Evolutionary conservation across 257 asterid species (phyloP).

Genomic region (Ocimum tenuiflorum): DNA sequence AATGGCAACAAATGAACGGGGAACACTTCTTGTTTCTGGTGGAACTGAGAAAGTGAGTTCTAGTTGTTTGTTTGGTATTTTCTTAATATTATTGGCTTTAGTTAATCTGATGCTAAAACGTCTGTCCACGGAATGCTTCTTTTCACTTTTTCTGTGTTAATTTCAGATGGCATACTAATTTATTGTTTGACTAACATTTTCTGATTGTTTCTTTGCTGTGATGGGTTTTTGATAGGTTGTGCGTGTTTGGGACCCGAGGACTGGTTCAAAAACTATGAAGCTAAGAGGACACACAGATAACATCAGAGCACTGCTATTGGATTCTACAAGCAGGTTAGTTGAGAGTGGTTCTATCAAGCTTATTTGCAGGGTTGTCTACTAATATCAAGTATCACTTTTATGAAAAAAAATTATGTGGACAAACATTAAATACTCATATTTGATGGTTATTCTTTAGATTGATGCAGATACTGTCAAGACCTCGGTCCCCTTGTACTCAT

Average conservation of each 20-base stretch:
- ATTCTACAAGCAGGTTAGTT: slow-evolving; percentile 89
- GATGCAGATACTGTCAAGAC: too few species aligned
- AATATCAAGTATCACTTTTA: background rate
- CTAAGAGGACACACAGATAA: slow-evolving; percentile 97
- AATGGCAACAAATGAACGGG: slow-evolving; percentile 76
- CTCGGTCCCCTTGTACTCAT: too few species aligned
- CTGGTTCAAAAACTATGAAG: slow-evolving; percentile 91
- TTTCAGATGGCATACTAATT: background rate
- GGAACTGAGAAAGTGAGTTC: slow-evolving; percentile 92
- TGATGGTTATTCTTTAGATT: slow-evolving; percentile 6
- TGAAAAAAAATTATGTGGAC: background rate
- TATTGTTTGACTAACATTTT: background rate
- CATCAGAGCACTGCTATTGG: slow-evolving; percentile 74
- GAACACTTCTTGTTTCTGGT: slow-evolving; percentile 96
- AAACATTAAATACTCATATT: background rate
- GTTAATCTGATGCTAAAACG: slow-evolving; percentile 12
- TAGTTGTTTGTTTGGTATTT: slow-evolving; percentile 18
- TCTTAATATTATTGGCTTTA: background rate
- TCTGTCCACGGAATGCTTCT: background rate
- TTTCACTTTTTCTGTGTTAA: background rate
- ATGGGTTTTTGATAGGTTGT: slow-evolving; percentile 48
- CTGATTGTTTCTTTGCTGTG: slow-evolving; percentile 2
- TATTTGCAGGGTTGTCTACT: background rate
- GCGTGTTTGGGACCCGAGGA: slow-evolving; percentile 97
- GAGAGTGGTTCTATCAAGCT: slow-evolving; percentile 5